Percentiles rank a stretch among this genome's conserved stretches.
These are phyloP conservation scores for Chaetomiaceae sp. DNA, from an alignment of 2,329 filamentous ascomycete genomes.

Conservation along the genomic window DNA sequence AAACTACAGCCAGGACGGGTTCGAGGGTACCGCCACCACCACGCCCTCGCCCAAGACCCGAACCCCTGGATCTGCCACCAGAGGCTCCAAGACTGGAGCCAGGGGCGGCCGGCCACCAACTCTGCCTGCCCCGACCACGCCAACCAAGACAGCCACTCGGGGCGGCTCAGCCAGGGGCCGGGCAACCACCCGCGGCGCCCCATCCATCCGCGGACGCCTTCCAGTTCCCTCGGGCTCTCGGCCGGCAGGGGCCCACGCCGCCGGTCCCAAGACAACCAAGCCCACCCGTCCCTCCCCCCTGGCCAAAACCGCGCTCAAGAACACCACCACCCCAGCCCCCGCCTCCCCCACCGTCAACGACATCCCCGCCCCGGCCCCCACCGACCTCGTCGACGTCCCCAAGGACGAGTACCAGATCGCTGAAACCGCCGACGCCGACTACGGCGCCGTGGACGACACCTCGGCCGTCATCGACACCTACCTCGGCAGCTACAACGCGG, in stretches of 20 bases:
- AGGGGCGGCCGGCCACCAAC: no score
- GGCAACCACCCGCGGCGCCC: neutral
- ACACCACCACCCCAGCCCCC: neutral
- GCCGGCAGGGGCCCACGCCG: no score
- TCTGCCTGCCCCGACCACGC: no score
- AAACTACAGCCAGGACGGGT: neutral
- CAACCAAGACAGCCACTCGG: no score
- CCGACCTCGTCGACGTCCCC: neutral
- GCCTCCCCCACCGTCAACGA: neutral
- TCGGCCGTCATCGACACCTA: conserved; percentile 19
- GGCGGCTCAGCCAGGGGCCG: neutral
- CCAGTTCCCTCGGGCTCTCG: neutral
- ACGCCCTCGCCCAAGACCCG: neutral
- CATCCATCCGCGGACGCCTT: neutral
- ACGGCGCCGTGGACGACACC: conserved; percentile 15
- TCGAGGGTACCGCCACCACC: neutral
- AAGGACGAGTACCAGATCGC: conserved; percentile 3
- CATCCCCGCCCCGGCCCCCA: neutral
- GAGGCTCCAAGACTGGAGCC: no score
- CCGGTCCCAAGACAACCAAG: neutral
- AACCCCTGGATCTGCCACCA: no score
- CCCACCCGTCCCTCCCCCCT: neutral
- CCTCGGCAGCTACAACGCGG: conserved; percentile 21
- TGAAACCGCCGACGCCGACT: conserved; percentile 19
- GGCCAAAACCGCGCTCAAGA: neutral